Percentiles rank a stretch among this genome's conserved stretches.
Conservation (phyloP, 768 basidiomycete genomes). For the Trametes cubensis region DNA sequence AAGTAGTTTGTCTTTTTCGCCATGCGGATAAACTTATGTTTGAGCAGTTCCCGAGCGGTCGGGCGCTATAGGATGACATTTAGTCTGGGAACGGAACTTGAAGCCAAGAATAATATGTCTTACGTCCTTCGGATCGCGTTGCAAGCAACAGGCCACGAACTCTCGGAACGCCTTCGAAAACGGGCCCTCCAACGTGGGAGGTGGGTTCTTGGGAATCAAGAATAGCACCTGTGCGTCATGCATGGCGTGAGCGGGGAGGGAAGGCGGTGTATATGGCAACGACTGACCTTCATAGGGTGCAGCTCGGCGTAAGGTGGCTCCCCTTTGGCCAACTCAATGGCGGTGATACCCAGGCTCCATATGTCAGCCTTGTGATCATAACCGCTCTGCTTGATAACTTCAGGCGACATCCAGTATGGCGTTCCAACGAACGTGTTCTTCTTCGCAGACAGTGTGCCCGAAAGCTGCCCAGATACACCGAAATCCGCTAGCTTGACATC, state of each 20-base stretch:
- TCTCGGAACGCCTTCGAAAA: constrained; percentile 95
- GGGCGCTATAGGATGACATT: constrained; percentile 64
- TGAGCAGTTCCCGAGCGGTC: constrained; percentile 90
- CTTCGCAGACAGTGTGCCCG: constrained; percentile 88
- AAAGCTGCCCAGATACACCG: constrained; percentile 96
- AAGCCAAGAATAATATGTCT: constrained; percentile 18
- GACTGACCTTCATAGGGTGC: constrained; percentile 97
- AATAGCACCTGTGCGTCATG: constrained; percentile 77
- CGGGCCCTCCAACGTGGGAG: constrained; percentile 84
- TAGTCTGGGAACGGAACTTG: neutral
- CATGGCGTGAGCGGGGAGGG: neutral
- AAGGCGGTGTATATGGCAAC: neutral
- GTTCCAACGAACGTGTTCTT: constrained; percentile 99
- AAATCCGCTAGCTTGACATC: constrained; percentile 99
- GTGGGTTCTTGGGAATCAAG: constrained; percentile 96
- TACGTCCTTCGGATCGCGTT: constrained; percentile 92
- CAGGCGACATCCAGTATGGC: constrained; percentile 99
- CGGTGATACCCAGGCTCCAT: constrained; percentile 97
- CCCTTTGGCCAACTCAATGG: constrained; percentile 95
- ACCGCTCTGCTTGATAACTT: constrained; percentile 99
- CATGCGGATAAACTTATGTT: constrained; percentile 94
- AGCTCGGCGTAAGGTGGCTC: constrained; percentile 98
- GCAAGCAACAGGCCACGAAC: constrained; percentile 90
- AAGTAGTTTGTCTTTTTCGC: constrained; percentile 94
- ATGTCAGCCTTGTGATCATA: constrained; percentile 99